These are phyloP conservation scores for Apiotrichum akiyoshidainum DNA, from an alignment of 1,284 basidiomycete species.

Conservation along the genomic window DNA sequence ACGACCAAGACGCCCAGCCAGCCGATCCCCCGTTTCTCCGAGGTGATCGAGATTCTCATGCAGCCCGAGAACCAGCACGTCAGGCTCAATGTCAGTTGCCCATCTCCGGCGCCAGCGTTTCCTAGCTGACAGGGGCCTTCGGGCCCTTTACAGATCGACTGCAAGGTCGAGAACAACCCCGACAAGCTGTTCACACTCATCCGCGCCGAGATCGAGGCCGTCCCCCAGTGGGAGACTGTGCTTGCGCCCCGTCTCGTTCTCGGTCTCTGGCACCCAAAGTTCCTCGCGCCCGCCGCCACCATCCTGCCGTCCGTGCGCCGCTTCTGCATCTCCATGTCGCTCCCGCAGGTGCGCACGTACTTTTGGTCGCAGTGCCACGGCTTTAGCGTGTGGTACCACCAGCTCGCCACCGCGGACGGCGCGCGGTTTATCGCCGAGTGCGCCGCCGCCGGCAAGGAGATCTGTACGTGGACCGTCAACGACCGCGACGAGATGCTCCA, in stretches of 20 bases:
- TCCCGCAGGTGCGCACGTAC: constrained; percentile 67
- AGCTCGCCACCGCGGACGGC: constrained; percentile 67
- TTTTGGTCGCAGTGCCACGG: constrained; percentile 88
- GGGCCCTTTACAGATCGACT: constrained; percentile 44
- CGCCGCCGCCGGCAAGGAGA: constrained; percentile 71
- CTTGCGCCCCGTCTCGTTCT: constrained; percentile 89
- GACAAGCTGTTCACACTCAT: constrained; percentile 81
- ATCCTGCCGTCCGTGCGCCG: constrained; percentile 77
- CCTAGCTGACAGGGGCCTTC: constrained; percentile 70
- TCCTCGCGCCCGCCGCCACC: constrained; percentile 70
- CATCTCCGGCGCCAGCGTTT: constrained; percentile 68
- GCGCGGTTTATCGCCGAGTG: constrained; percentile 73
- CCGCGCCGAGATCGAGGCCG: constrained; percentile 66
- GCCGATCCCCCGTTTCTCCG: constrained; percentile 78
- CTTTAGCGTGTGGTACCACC: constrained; percentile 80
- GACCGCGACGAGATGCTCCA: constrained; percentile 89
- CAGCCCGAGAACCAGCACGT: constrained; percentile 61
- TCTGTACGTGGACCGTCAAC: constrained; percentile 79
- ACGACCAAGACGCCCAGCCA: constrained; percentile 80
- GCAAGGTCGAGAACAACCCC: constrained; percentile 87
- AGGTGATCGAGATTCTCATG: constrained; percentile 80
- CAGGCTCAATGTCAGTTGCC: constrained; percentile 70
- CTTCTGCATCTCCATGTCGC: constrained; percentile 74
- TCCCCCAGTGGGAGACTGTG: constrained; percentile 70
- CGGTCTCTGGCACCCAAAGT: constrained; percentile 68